Base-by-base conservation (phyloP, 106 monocot genomes). In the Agapanthus africanus region DNA sequence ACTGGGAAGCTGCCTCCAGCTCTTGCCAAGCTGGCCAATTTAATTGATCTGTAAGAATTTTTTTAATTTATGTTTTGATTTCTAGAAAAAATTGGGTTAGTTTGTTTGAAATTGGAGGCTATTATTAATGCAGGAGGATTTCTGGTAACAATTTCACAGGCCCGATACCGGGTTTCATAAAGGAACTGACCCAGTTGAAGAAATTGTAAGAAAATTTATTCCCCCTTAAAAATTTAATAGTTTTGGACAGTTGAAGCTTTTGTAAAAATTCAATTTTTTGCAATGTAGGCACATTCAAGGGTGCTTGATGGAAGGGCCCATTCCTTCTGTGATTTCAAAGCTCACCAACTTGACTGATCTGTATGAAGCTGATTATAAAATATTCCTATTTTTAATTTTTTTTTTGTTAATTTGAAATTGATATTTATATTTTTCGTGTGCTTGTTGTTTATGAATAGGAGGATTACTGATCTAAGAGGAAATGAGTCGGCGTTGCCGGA, bases 381-480 rank as follows among this genome's bases (percentile, higher is more conserved):
- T 38, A 18, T 30, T 47, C 32, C 21, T 39, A 39, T 64, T 64
- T 64, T 25, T 40, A 37, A 22, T 30, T 59, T 39, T n/a, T n/a
- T n/a, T n/a, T n/a, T 31, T 28, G 22, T 73, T 69, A 34, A 57
- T 40, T 54, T 7, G 11, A 40, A 10, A 18, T 11, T 54, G 19
- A 27, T 37, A 67, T 40, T 34, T 71, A 26, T 49, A 66, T 40
- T 16, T 0, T 19, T 51, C 31, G n/a, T 37, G 27, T 28, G 0
- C 14, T 25, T 56, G 66, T 54, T 73, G 37, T 23, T 52, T 27
- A 47, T 56, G 14, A 41, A 38, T 51, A 92, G 92, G 88, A 83
- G 92, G 78, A 92, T 92, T 32, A 85, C 66, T 41, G 92, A 92
- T 56, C 46, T 92, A 65, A 80, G 72, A 80, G 92, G 85, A 78